A percentile compares a stretch with the other conserved stretches of the same genome.
phyloP scores from a whole-genome alignment of 495 filamentous ascomycete genomes.

The Cercophora newfieldiana region DNA sequence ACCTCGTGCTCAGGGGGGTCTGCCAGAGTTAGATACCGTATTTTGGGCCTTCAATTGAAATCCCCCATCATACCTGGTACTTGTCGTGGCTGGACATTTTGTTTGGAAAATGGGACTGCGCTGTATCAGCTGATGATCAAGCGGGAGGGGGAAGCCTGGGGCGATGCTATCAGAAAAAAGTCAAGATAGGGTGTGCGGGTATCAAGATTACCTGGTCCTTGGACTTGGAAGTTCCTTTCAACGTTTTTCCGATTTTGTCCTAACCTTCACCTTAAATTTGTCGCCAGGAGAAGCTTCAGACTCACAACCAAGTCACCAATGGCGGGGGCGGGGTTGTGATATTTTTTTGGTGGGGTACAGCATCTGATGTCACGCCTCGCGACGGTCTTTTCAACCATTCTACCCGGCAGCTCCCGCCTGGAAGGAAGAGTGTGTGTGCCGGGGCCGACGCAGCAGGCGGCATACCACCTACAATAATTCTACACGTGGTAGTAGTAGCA shows the following conservation, averaged over 20 bases:
- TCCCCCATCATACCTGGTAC: constrained; percentile 45
- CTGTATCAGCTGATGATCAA: neutral
- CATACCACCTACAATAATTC: no score
- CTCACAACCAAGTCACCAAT: neutral
- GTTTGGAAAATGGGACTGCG: neutral
- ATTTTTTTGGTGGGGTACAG: neutral
- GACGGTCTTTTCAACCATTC: neutral
- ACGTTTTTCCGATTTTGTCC: neutral
- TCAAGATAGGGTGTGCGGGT: no score
- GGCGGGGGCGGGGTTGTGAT: neutral
- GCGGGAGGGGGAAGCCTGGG: neutral
- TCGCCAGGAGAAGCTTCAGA: neutral
- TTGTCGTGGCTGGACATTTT: constrained; percentile 66
- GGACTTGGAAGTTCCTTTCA: neutral
- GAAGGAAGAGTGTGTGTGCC: neutral
- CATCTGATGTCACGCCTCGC: neutral
- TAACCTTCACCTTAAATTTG: neutral
- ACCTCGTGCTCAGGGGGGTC: constrained; percentile 72
- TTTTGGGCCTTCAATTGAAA: neutral
- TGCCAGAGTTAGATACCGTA: constrained; percentile 36
- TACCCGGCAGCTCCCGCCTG: neutral
- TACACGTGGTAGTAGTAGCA: no score
- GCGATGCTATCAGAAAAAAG: no score
- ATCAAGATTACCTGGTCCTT: no score
- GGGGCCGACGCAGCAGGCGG: no score